Evolutionary conservation across 208 protist genomes (phyloP).

Genomic region (Leishmania guyanensis): DNA sequence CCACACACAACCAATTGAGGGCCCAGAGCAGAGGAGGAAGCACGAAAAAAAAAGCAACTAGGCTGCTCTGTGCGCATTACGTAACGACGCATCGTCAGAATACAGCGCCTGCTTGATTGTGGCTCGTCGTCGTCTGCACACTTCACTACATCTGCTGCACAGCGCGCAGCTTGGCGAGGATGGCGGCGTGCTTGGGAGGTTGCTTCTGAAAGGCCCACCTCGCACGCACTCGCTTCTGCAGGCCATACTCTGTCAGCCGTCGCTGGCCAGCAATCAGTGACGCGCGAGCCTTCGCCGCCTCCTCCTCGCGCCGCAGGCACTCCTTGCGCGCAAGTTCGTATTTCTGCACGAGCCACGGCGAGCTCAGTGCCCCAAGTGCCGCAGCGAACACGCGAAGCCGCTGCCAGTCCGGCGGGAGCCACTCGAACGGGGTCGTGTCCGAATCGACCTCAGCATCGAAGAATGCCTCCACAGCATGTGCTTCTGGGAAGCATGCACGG

Average conservation of each 20-base stretch:
- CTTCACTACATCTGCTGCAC: slow-evolving; percentile 19
- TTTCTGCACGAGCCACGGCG: slow-evolving; percentile 47
- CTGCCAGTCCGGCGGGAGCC: slow-evolving; percentile 58
- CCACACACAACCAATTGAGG: neutral
- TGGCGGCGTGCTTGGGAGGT: slow-evolving; percentile 35
- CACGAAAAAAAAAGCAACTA: neutral
- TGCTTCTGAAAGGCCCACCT: slow-evolving; percentile 68
- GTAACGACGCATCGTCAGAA: neutral
- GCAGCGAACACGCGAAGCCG: slow-evolving; percentile 59
- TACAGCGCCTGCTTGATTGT: neutral
- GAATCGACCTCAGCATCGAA: slow-evolving; percentile 61
- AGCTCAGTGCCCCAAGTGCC: slow-evolving; percentile 55
- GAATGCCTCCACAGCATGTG: slow-evolving; percentile 53
- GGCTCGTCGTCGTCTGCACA: neutral
- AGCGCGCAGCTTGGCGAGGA: slow-evolving; percentile 50
- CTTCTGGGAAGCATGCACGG: slow-evolving; percentile 45
- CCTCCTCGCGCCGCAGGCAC: slow-evolving; percentile 29
- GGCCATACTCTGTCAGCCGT: slow-evolving; percentile 54
- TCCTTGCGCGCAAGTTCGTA: slow-evolving; percentile 63
- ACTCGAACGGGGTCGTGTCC: slow-evolving; percentile 43
- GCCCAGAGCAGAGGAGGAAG: neutral
- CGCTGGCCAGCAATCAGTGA: slow-evolving; percentile 31
- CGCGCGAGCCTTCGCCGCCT: slow-evolving; percentile 9
- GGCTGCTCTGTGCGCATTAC: neutral
- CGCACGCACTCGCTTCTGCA: slow-evolving; percentile 24